Base-by-base conservation (phyloP, 2,329 filamentous ascomycete genomes). In the Diaporthe nobilis region DNA sequence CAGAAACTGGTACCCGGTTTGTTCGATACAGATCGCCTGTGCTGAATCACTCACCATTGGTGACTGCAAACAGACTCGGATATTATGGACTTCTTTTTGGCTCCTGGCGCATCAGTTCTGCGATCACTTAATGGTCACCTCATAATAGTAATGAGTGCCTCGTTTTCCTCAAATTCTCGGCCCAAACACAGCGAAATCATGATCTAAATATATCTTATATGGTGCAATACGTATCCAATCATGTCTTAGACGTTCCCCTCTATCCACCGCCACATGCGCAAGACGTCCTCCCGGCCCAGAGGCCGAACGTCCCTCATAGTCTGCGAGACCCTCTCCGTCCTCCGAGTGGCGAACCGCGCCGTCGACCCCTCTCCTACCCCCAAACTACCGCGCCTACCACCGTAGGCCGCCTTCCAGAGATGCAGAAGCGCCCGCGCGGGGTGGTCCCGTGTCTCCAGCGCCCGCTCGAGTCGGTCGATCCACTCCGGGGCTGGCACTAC, bases 321-420 rank as follows among this genome's bases (percentile, higher is more conserved):
- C 37, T 81, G 81, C 34, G 86, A 83, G 34, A 77, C 76, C 31
- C 79, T 78, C 72, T 80, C 81, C 13, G 84, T 85, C 55, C 81
- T 79, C 15, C 58, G 70, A 73, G 83, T 82, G 6, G 82, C 83
- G 73, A 88, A 87, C 4, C 60, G 22, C 22, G 49, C 44, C 25
- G 67, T 25, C 70, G 68, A 53, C 8, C 47, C 49, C 65, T 70
- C 65, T 15, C 65, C 65, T 0, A 31, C 47, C 7, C 47, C 65
- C 1, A 28, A 2, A 39, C 49, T 55, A 0, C 47, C 65, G 15
- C 65, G 65, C 17, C 49, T 55, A 15, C 22, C 31, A 0, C 65
- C n/a, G 79, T 87, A 88, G 5, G 82, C 83, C 71, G 82, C 81
- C 78, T 85, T 86, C 89, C 89, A 91, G 47, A 88, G 80, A 7